These are phyloP conservation scores for Solanum etuberosum DNA, from an alignment of 257 asterid genomes.

Conservation along the genomic window DNA sequence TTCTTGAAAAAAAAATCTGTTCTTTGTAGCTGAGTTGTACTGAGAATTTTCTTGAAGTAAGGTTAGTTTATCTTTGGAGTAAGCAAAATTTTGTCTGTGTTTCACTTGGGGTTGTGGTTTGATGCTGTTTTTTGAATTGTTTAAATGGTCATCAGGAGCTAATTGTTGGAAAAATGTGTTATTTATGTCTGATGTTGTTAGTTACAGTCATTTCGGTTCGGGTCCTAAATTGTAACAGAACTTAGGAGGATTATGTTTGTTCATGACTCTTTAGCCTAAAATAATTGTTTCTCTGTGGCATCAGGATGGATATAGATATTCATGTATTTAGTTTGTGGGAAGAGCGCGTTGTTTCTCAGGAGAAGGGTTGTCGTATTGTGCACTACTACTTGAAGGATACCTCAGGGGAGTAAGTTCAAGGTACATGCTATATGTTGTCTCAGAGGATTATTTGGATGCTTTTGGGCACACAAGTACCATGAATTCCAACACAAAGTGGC, in stretches of 20 bases:
- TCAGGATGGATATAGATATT: slow-evolving; percentile 26
- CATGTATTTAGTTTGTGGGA: slow-evolving; percentile 26
- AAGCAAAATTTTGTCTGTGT: background rate
- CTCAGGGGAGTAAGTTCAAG: slow-evolving; percentile 14
- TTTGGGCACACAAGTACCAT: slow-evolving; percentile 15
- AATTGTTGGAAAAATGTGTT: background rate
- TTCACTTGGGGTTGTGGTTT: background rate
- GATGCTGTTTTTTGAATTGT: background rate
- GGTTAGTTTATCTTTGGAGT: background rate
- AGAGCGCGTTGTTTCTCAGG: background rate
- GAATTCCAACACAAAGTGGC: slow-evolving; percentile 29
- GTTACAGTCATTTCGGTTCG: background rate
- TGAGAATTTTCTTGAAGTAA: background rate
- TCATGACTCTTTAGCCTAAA: background rate
- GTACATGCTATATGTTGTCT: slow-evolving; percentile 17
- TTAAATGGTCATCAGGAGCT: background rate
- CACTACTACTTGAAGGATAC: slow-evolving; percentile 26
- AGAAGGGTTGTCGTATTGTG: slow-evolving; percentile 22
- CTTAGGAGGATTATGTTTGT: background rate
- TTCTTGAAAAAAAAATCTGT: background rate
- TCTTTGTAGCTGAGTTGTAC: background rate
- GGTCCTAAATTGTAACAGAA: background rate
- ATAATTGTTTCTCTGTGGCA: background rate
- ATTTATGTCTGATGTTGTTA: background rate
- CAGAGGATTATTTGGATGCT: slow-evolving; percentile 23